A percentile compares a stretch with the other conserved stretches of the same genome.
Evolutionary conservation across 2,329 filamentous ascomycete genomes (phyloP).

Genomic region (Diaporthe vexans): DNA sequence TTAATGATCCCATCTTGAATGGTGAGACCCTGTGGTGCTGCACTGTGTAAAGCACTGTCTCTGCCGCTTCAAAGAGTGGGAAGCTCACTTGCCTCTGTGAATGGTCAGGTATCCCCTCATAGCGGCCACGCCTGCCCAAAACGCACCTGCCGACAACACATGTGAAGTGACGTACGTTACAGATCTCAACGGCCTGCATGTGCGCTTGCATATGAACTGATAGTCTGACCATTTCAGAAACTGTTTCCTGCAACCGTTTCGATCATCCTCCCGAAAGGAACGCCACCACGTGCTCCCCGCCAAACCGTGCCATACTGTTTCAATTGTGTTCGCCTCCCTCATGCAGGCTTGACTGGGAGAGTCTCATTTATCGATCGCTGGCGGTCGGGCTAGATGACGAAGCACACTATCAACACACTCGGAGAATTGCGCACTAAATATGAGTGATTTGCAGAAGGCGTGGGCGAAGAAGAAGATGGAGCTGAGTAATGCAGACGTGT

Average conservation of each 20-base stretch:
- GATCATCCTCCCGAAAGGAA: neutral
- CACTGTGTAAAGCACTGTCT: conserved; percentile 33
- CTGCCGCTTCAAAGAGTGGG: neutral
- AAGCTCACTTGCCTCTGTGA: neutral
- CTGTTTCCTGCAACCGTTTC: neutral
- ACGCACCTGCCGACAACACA: neutral
- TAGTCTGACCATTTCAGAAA: neutral
- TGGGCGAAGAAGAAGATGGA: conserved; percentile 83
- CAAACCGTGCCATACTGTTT: neutral
- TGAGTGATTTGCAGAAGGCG: conserved; percentile 86
- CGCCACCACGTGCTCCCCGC: conserved; percentile 7
- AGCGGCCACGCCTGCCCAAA: conserved; percentile 6
- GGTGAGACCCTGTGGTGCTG: neutral
- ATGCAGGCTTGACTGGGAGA: conserved; percentile 14
- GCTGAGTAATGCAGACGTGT: conserved; percentile 64
- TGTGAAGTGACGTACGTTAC: conserved; percentile 13
- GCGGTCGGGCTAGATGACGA: conserved; percentile 16
- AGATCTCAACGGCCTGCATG: conserved; percentile 15
- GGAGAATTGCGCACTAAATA: conserved; percentile 54
- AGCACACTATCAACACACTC: neutral
- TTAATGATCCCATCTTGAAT: neutral
- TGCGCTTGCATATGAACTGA: conserved; percentile 9
- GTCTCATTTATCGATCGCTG: conserved; percentile 1
- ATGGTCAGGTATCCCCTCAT: conserved; percentile 14
- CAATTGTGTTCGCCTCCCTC: neutral